Base-by-base conservation (phyloP, 2,329 filamentous ascomycete species). In the Aspergillus terreus region DNA sequence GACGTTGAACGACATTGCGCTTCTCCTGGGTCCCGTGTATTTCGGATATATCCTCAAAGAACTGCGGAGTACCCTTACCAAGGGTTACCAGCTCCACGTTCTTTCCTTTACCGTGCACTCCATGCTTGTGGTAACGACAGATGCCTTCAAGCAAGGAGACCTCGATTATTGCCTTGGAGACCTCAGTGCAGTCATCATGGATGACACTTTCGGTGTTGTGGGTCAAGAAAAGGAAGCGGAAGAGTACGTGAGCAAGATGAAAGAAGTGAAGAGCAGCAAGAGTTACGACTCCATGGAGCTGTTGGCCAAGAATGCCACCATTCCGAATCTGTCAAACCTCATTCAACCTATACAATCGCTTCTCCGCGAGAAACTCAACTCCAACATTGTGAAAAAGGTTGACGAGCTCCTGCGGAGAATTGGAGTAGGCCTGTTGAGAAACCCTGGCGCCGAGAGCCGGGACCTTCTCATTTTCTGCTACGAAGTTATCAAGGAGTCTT, bases 241-340 rank as follows among this genome's bases (percentile, higher is more conserved):
- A 62, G 94, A 92, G 48, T 99, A 99, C 68, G 86, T 87, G 50
- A 96, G 85, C 67, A 88, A 92, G 71, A 96, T 95, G 86, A 96
- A 95, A 71, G 94, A 99, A 73, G 87, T 99, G 51, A 97, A 96
- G 76, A 94, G 89, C 71, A 96, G 89, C 77, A 99, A 97, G 77
- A 96, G 92, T 67, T 95, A 92, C 64, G 95, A 99, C 66, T 95
- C 94, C 0, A 95, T 97, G 86, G 92, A 97, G 69, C 78, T 97
- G 14, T 80, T 97, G 58, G 88, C 94, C 23, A 89, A 86, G 64
- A 91, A 86, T 44, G 86, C 90, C 1, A 92, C 91, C 1, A 78
- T 96, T 21, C 77, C 74, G 47, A 83, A 85, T 51, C 79, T 97
- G 5, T 84, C 86, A 44, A 82, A 86, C 46, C 82, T 99, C 4